phyloP scores from a whole-genome alignment of 345 rosid genomes.

The Reutealis trisperma region DNA sequence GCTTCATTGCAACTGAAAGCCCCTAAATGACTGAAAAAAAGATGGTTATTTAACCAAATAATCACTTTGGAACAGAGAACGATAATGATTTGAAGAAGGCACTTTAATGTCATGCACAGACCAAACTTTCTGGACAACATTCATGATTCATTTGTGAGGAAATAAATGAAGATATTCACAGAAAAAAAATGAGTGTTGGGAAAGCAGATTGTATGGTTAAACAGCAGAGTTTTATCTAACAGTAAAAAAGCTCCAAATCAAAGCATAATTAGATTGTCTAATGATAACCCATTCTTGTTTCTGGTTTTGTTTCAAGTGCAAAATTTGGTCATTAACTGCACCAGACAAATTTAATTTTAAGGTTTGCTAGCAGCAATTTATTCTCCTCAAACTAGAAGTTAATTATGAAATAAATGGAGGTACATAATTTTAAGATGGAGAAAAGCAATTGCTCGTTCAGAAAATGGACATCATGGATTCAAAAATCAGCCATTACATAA shows the following conservation, averaged over 20 bases:
- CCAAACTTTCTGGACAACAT: neutral
- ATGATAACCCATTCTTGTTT: neutral
- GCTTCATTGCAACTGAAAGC: constrained; percentile 6
- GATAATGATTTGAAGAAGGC: neutral
- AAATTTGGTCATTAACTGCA: no score
- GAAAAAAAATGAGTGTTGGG: neutral
- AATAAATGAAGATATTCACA: no score
- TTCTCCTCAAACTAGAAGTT: neutral
- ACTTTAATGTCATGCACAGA: neutral
- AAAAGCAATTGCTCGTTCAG: neutral
- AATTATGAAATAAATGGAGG: neutral
- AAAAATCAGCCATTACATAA: no score
- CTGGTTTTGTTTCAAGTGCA: neutral
- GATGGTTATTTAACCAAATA: neutral
- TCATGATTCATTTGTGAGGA: neutral
- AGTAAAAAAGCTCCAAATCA: neutral
- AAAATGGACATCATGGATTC: no score
- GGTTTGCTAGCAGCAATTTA: neutral
- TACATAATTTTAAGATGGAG: neutral
- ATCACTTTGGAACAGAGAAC: neutral
- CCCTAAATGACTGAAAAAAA: neutral
- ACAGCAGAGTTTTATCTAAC: neutral
- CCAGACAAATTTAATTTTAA: neutral
- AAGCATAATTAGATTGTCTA: neutral
- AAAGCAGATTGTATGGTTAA: neutral